Conservation (phyloP, 805 yeast species). For the Starmerella sirachaensis region DNA sequence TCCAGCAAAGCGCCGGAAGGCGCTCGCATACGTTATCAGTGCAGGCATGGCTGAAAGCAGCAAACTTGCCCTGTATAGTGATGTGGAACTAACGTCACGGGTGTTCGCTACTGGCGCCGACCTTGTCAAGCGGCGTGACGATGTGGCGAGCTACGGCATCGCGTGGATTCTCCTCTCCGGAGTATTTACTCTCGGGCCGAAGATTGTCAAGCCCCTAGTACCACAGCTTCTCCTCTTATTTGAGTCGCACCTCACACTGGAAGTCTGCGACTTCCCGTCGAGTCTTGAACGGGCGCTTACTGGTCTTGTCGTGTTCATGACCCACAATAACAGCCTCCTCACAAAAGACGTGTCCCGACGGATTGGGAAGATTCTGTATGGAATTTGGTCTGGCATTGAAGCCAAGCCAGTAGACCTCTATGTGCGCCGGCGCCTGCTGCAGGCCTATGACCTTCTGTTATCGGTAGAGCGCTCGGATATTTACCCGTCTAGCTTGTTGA, state of each 20-base stretch:
- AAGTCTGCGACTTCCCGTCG: conserved; percentile 26
- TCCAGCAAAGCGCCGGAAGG: conserved; percentile 1
- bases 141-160: conserved; percentile 9
- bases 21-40: conserved; percentile 17
- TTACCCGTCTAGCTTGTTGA: conserved; percentile 33
- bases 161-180: conserved; percentile 60
- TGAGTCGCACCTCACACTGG: conserved; percentile 42
- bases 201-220: conserved; percentile 42
- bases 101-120: conserved; percentile 9
- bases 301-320: conserved; percentile 42
- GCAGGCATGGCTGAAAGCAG: conserved; percentile 13
- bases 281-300: conserved; percentile 37
- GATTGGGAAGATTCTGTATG: conserved; percentile 40
- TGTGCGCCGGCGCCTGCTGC: conserved; percentile 19
- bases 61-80: conserved; percentile 15
- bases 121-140: conserved; percentile 6
- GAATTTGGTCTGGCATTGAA: conserved; percentile 26
- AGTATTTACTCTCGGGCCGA: conserved; percentile 46
- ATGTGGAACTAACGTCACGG: conserved; percentile 15
- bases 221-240: conserved; percentile 52
- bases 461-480: conserved; percentile 11
- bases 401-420: conserved; percentile 19
- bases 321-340: conserved; percentile 29
- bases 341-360: conserved; percentile 36
- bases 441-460: conserved; percentile 20